Conservation (phyloP, 805 yeast genomes). For the Suhomyces canberraensis region DNA sequence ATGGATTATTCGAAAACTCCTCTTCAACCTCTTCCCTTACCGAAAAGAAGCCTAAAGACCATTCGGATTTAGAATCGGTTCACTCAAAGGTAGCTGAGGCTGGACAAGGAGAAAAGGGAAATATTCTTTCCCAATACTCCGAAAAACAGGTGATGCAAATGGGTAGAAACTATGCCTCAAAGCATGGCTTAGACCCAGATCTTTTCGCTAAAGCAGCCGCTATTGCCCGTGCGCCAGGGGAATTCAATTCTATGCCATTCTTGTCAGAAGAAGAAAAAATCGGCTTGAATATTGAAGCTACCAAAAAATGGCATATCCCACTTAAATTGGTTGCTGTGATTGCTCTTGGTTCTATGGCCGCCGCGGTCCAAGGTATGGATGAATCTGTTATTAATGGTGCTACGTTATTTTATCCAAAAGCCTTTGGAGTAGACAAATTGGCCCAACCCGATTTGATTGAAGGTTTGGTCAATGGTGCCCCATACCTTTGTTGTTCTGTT, state of each 20-base stretch:
- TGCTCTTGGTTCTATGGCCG: constrained; percentile 62
- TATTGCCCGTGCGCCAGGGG: constrained; percentile 54
- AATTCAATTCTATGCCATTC: constrained; percentile 55
- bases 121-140: constrained; percentile 54
- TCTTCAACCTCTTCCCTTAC: constrained; percentile 9
- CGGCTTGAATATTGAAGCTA: constrained; percentile 48
- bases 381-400: constrained; percentile 72
- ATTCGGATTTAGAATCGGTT: constrained; percentile 16
- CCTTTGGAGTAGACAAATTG: constrained; percentile 44
- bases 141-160: constrained; percentile 63
- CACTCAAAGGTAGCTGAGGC: constrained; percentile 18
- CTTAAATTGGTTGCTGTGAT: constrained; percentile 50
- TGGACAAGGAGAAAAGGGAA: constrained; percentile 28
- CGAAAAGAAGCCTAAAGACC: constrained; percentile 10
- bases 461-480: constrained; percentile 66
- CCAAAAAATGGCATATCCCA: constrained; percentile 43
- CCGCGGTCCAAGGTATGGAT: constrained; percentile 76
- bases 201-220: constrained; percentile 62
- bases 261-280: constrained; percentile 42
- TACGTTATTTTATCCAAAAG: constrained; percentile 53
- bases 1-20: constrained; percentile 12
- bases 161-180: constrained; percentile 65
- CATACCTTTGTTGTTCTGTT: constrained; percentile 57
- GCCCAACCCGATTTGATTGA: constrained; percentile 52
- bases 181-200: constrained; percentile 53